Base-by-base conservation (phyloP, 495 filamentous ascomycete species). In the Glarea lozoyensis region DNA sequence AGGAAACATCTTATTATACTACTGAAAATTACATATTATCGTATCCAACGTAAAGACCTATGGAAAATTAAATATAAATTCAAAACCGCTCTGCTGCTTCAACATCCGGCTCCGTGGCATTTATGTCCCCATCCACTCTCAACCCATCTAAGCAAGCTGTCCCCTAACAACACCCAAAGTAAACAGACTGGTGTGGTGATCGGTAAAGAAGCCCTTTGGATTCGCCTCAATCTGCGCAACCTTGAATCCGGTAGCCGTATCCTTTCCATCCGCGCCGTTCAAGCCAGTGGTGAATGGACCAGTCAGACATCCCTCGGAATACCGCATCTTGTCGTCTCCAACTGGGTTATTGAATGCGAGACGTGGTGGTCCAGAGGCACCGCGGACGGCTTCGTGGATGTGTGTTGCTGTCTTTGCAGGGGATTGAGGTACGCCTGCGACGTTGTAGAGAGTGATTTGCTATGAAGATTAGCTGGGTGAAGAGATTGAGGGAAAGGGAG, bases 271-370 rank as follows among this genome's bases (percentile, higher is more conserved):
- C 15, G 58, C n/a, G n/a, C n/a, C 48, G 7, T 44, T 40, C 13
- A 69, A 31, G 16, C 66, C 66, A 9, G 65, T 67, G 15, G 36
- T 56, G 58, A 69, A 69, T 9, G 65, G 66, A 3, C 65, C 65
- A 27, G 37, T 52, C 11, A 62, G 18, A 48, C 66, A 68, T 7
- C 65, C 65, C n/a, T 55, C 36, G 41, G 54, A 56, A 42, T 50
- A 46, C 20, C 63, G 50, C 10, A 38, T 43, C 17, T 52, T 43
- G 15, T 43, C 54, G 21, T 56, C 44, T 6, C 48, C 59, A 32
- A 51, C 42, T 1, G 64, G 64, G 40, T 67, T 69, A 30, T 64
- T 60, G 54, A 69, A 67, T 2, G 59, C 62, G 45, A 69, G 54
- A 12, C 65, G 54, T 13, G 63, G 62, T 11, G 54, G 46, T 9